Evolutionary conservation across 768 basidiomycete genomes (phyloP).

Genomic region (Ephemerocybe angulata): DNA sequence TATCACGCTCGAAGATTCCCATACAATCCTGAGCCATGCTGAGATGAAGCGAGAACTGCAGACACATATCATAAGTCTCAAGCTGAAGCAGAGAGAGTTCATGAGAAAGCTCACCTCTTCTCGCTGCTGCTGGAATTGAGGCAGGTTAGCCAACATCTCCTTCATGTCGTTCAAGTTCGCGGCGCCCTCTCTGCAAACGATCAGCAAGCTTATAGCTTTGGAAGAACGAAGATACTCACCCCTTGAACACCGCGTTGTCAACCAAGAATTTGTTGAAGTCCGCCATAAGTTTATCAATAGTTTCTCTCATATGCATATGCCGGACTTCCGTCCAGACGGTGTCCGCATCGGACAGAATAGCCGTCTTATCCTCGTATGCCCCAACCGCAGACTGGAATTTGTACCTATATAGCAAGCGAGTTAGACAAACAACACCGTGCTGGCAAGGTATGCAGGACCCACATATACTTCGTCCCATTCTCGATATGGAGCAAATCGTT

Average conservation of each 20-base stretch:
- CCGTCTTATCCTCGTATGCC: slow-evolving; percentile 82
- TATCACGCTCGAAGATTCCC: slow-evolving; percentile 85
- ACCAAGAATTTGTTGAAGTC: slow-evolving; percentile 94
- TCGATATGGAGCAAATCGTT: slow-evolving; percentile 90
- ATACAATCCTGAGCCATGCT: slow-evolving; percentile 99
- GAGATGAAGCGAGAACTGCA: slow-evolving; percentile 90
- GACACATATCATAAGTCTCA: background rate
- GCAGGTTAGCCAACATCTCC: slow-evolving; percentile 94
- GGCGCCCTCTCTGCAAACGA: slow-evolving; percentile 58
- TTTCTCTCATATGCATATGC: slow-evolving; percentile 98
- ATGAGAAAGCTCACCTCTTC: slow-evolving; percentile 62
- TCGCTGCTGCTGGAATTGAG: slow-evolving; percentile 91
- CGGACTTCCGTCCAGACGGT: slow-evolving; percentile 89
- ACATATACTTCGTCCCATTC: slow-evolving; percentile 85
- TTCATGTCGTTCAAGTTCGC: slow-evolving; percentile 96
- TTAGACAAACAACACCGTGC: background rate
- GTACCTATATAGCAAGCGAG: slow-evolving; percentile 51
- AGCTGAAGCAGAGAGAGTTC: background rate
- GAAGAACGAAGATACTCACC: slow-evolving; percentile 42
- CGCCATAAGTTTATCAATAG: slow-evolving; percentile 93
- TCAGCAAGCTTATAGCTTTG: slow-evolving; percentile 2
- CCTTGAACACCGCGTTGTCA: slow-evolving; percentile 93
- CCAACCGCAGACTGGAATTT: slow-evolving; percentile 90
- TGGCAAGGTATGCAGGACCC: slow-evolving; percentile 27
- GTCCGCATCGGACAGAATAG: slow-evolving; percentile 82